Conservation (phyloP, 495 filamentous ascomycete species). For the Penicillium psychrofluorescens region DNA sequence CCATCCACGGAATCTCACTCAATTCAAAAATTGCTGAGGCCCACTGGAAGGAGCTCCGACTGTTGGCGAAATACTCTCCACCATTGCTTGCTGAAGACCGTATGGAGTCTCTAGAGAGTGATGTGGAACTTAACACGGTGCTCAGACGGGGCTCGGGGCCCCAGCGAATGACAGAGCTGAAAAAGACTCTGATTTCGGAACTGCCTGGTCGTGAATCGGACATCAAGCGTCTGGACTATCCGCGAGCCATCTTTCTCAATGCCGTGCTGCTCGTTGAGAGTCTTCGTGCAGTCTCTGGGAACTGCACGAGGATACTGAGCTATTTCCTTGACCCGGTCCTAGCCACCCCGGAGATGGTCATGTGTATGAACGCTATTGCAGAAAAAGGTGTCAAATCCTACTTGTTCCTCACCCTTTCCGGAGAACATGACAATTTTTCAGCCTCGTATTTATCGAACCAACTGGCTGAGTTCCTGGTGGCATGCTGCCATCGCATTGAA, state of each 20-base stretch:
- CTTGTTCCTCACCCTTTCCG: constrained; percentile 60
- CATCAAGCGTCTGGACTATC: constrained; percentile 72
- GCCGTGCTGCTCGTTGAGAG: constrained; percentile 80
- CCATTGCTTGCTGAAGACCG: constrained; percentile 78
- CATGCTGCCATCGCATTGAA: constrained; percentile 87
- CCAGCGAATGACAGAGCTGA: constrained; percentile 72
- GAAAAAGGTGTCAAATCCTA: constrained; percentile 67
- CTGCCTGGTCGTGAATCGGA: constrained; percentile 69
- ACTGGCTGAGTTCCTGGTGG: constrained; percentile 72
- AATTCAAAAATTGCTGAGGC: constrained; percentile 59
- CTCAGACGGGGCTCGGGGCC: constrained; percentile 72
- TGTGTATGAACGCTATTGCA: constrained; percentile 79
- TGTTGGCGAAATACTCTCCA: constrained; percentile 77
- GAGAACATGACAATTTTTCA: constrained; percentile 65
- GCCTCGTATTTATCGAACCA: constrained; percentile 83
- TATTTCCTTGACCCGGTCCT: constrained; percentile 92
- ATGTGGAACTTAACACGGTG: constrained; percentile 90
- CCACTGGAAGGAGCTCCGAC: constrained; percentile 62
- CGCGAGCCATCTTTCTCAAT: constrained; percentile 84
- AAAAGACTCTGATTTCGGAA: constrained; percentile 61
- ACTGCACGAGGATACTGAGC: constrained; percentile 76
- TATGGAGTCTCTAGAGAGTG: constrained; percentile 83
- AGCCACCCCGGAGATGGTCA: constrained; percentile 68
- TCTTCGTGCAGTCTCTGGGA: constrained; percentile 71
- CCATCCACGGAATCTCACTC: constrained; percentile 82